Evolutionary conservation across 2,329 filamentous ascomycete genomes (phyloP).

Genomic region (Pyrenochaeta sp.): DNA sequence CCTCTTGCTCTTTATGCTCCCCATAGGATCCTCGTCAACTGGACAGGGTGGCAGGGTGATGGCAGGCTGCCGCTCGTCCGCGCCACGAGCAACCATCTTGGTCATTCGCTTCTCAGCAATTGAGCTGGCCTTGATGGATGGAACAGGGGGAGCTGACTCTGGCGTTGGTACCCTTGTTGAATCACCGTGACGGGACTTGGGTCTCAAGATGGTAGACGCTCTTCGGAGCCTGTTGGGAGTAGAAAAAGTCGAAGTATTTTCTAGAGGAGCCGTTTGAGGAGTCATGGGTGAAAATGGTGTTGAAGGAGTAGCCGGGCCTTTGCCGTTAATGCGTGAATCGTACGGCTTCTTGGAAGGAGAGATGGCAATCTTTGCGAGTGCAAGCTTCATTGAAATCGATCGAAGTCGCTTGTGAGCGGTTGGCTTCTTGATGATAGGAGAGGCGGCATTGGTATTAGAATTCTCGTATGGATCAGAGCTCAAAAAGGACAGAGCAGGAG

Average conservation of each 20-base stretch:
- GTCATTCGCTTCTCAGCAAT: constrained; percentile 24
- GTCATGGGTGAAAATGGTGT: constrained; percentile 44
- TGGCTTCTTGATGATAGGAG: constrained; percentile 43
- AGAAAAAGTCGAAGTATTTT: constrained; percentile 24
- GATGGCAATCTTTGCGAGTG: constrained; percentile 48
- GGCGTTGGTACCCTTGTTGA: constrained; percentile 26
- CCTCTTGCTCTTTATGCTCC: constrained; percentile 33
- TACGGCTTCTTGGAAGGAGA: constrained; percentile 42
- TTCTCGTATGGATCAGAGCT: constrained; percentile 48
- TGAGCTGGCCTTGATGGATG: constrained; percentile 20
- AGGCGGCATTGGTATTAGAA: constrained; percentile 34
- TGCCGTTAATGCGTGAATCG: constrained; percentile 35
- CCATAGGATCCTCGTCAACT: constrained; percentile 19
- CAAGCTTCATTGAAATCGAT: constrained; percentile 47
- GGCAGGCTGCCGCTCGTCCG: constrained; percentile 44
- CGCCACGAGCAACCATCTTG: constrained; percentile 43
- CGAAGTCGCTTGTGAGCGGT: constrained; percentile 46
- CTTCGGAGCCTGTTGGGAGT: constrained; percentile 37
- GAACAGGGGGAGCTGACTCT: constrained; percentile 31
- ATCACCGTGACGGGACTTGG: constrained; percentile 28
- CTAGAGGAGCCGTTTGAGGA: constrained; percentile 40
- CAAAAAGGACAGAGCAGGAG: constrained; percentile 47
- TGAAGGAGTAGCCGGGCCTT: constrained; percentile 28
- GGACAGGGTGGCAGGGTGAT: constrained; percentile 45
- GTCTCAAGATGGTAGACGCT: constrained; percentile 40